These are phyloP conservation scores for Calcarisporium arbuscula DNA, from an alignment of 2,329 filamentous ascomycete species.

Conservation along the genomic window DNA sequence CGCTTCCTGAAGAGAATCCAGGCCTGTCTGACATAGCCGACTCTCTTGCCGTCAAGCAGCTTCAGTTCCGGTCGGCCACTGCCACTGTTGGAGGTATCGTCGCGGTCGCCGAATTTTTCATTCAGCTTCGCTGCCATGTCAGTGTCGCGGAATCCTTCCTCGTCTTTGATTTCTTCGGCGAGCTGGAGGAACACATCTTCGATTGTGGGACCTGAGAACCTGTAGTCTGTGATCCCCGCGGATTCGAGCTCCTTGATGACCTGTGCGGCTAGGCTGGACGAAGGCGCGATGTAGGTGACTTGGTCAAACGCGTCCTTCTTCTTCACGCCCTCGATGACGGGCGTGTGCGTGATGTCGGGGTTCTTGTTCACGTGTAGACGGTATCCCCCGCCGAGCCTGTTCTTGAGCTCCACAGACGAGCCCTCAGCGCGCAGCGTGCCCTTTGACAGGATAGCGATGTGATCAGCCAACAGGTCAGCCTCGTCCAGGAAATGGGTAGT, in stretches of 20 bases:
- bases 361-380: constrained; percentile 67
- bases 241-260: constrained; percentile 66
- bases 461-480: constrained; percentile 81
- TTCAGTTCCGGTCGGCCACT: constrained; percentile 34
- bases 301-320: constrained; percentile 62
- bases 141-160: constrained; percentile 28
- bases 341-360: constrained; percentile 38
- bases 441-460: constrained; percentile 82
- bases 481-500: constrained; percentile 95
- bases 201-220: constrained; percentile 82
- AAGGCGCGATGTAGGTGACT: constrained; percentile 63
- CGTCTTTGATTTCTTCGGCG: constrained; percentile 67
- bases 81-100: constrained; percentile 15
- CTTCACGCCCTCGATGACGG: constrained; percentile 47
- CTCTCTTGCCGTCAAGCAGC: constrained; percentile 61
- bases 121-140: constrained; percentile 12
- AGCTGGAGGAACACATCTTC: constrained; percentile 88
- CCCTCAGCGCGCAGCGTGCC: constrained; percentile 76
- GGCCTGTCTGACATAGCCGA: constrained; percentile 65
- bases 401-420: constrained; percentile 80
- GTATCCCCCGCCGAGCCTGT: constrained; percentile 76
- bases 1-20: constrained; percentile 73
- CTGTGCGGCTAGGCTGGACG: constrained; percentile 62
- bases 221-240: constrained; percentile 65
- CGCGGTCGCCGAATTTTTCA: constrained; percentile 13